phyloP scores from a whole-genome alignment of 2,329 filamentous ascomycete species.

The Plenodomus lindquistii region DNA sequence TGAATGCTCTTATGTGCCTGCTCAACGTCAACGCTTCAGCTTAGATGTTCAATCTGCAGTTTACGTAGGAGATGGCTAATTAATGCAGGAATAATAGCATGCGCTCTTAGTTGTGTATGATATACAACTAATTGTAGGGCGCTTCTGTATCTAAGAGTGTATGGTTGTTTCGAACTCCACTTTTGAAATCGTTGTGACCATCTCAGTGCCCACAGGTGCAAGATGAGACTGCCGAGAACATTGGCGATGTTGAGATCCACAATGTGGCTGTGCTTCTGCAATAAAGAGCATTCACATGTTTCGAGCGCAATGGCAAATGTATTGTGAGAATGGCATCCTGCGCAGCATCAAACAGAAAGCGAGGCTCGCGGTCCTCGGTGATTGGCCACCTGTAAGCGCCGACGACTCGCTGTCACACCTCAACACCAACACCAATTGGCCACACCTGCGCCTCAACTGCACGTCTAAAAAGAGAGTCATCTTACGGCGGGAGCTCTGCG shows the following conservation, averaged over 20 bases:
- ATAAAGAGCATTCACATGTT: not conserved
- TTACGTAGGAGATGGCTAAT: no score
- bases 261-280: not conserved
- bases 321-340: not conserved
- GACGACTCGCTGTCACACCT: constrained; percentile 32
- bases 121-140: no score
- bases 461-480: constrained; percentile 27
- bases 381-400: constrained; percentile 41
- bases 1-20: not conserved
- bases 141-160: no score
- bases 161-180: no score
- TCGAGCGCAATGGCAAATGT: not conserved
- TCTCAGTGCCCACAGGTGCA: no score
- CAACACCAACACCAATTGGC: constrained; percentile 35
- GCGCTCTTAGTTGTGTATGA: no score
- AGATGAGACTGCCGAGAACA: constrained; percentile 5
- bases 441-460: constrained; percentile 35
- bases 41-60: no score
- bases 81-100: no score
- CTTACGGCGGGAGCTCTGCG: constrained; percentile 34
- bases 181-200: no score
- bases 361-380: constrained; percentile 4
- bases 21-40: no score
- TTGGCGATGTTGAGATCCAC: not conserved
- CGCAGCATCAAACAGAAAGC: not conserved